Base-by-base conservation (phyloP, 2,329 filamentous ascomycete species). In the Celoporthe dispersa region DNA sequence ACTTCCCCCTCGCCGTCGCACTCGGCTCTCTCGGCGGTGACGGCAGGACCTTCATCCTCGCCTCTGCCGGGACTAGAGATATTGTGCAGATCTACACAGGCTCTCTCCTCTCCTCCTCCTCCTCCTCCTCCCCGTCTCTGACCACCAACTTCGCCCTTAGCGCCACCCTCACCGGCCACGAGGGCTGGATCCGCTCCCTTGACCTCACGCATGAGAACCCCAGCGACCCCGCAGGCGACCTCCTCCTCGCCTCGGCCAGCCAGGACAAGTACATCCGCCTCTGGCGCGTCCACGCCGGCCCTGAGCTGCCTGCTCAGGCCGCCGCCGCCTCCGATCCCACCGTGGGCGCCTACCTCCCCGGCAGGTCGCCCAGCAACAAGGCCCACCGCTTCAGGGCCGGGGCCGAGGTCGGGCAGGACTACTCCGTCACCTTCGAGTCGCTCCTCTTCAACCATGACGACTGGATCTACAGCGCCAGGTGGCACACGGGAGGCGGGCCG, bases 261-360 rank as follows among this genome's bases (percentile, higher is more conserved):
- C 96, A 99, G 79, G 96, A 99, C 80, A 98, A 97, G 81, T 99
- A 98, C 76, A 91, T 98, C 70, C 92, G 96, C 55, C 87, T 99
- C 48, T 99, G 96, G 96, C 89, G 94, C 70, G 82, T 99, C 48
- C 92, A 92, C 73, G 84, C 87, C 72, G 93, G 93, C 44, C 86
- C 87, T 70, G 88, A 90, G 44, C 81, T 92, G 1, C 89, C 90
- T 1, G 81, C 85, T 0, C 83, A 86, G 64, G 86, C 86, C 53
- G 83, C 85, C 1, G 81, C 80, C 33, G 84, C 87, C 6, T 81
- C 84, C 14, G 89, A 92, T 71, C 86, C 88, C 63, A 81, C 86
- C 28, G 75, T 85, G 6, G 89, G 88, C 19, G 86, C 86, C 9
- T 86, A 90, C 68, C 79, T 88, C 41, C 86, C 88, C 0, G 91